These are phyloP conservation scores for Carnegiea gigantea DNA, from an alignment of 179 eudicot genomes.

Conservation along the genomic window DNA sequence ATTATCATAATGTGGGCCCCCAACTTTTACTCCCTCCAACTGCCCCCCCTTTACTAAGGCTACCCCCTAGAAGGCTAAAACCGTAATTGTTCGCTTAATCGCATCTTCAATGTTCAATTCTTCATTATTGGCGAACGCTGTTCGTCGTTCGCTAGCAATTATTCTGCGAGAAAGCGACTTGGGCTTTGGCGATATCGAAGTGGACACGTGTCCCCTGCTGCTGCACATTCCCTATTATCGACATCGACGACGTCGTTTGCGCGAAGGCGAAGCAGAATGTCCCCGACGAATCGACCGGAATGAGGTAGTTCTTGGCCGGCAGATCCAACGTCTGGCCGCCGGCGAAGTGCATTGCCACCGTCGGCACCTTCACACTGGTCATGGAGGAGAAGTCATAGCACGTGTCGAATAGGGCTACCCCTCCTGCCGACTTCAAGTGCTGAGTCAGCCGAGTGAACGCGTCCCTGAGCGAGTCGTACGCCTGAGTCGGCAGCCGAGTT, in stretches of 20 bases:
- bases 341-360: slow-evolving; percentile 66
- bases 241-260: slow-evolving; percentile 63
- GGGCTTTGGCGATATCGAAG: slow-evolving; percentile 54
- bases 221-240: slow-evolving; percentile 90
- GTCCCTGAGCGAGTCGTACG: slow-evolving; percentile 66
- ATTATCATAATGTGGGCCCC: not conserved
- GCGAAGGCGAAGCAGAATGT: slow-evolving; percentile 92
- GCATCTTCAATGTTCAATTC: no score
- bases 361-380: slow-evolving; percentile 84
- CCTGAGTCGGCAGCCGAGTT: slow-evolving; percentile 65
- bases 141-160: slow-evolving; percentile 30
- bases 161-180: slow-evolving; percentile 36
- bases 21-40: not conserved
- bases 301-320: slow-evolving; percentile 85
- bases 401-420: slow-evolving; percentile 78
- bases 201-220: slow-evolving; percentile 86
- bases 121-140: not conserved
- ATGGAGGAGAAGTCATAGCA: slow-evolving; percentile 77
- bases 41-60: not conserved
- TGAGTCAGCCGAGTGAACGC: slow-evolving; percentile 49
- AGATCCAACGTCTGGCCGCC: slow-evolving; percentile 51
- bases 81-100: not conserved
- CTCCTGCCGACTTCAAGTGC: slow-evolving; percentile 26
- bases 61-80: not conserved
- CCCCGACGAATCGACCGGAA: slow-evolving; percentile 75